Base-by-base conservation (phyloP, 139 green algal genomes). In the Tetradesmus obliquus region DNA sequence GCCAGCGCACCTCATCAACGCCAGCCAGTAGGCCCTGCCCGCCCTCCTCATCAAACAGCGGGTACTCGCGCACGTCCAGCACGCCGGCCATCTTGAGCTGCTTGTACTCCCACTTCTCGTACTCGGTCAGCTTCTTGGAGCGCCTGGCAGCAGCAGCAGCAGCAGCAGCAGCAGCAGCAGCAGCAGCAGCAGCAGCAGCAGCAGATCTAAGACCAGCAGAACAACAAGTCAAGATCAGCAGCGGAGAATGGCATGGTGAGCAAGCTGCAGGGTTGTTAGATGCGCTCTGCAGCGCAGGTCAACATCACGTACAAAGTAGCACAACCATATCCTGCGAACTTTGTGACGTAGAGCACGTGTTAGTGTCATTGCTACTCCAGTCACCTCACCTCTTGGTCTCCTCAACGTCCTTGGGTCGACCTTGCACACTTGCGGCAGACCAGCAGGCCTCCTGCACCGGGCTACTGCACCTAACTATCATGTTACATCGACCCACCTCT, bases 11-110 rank as follows among this genome's bases (percentile, higher is more conserved):
- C 55, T 97, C 90, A 20, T 89, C 79, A 4, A 90, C 91, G 5
- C 17, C 69, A 2, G 88, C 91, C 55, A 96, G 90, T 72, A 95
- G 87, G 2, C 94, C 94, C 90, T 91, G 55, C 1, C 94, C 92
- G 5, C 76, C 71, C 87, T 99, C 97, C 22, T 98, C 95, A 88
- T 99, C 97, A 87, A 96, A 99, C 53, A 94, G 95, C 0, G 98
- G 97, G 91, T 98, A 99, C 90, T 99, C 98, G 3, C 92, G 82
- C 22, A 97, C 95, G 84, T 97, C 94, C 79, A 99, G 95, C 79
- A 99, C 98, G 12, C 98, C 98, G 7, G 91, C 92, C 72, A 82
- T 83, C 76, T 53, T 88, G 53, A 98, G 94, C 95, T 98, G 96
- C 94, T 96, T 94, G 74, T 93, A 95, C 94, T 99, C 97, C 95